Percentiles rank a stretch among this genome's conserved stretches.
Evolutionary conservation across 805 yeast species (phyloP).

Genomic region (Yamadazyma sp.): DNA sequence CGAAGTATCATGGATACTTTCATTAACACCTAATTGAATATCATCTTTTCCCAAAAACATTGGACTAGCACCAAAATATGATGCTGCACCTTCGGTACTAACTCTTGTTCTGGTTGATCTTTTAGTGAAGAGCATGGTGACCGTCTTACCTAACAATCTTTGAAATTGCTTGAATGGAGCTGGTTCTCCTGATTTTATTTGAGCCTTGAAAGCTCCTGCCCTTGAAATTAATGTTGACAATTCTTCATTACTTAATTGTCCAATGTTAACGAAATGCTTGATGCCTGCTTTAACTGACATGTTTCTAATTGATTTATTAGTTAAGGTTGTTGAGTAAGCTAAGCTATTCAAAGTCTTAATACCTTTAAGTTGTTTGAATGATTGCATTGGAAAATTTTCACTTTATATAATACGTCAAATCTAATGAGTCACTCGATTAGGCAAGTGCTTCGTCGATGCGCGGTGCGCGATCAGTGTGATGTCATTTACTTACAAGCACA

Average conservation of each 20-base stretch:
- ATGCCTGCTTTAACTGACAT: constrained; percentile 19
- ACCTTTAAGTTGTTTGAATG: no score
- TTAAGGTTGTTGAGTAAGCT: constrained; percentile 1
- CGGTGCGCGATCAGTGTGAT: constrained; percentile 16
- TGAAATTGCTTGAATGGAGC: constrained; percentile 36
- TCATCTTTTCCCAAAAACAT: constrained; percentile 96
- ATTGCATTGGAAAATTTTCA: no score
- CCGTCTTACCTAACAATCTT: constrained; percentile 73
- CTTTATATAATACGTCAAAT: constrained; percentile 1
- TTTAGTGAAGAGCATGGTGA: constrained; percentile 82
- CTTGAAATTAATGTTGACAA: constrained; percentile 66
- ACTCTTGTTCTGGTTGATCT: constrained; percentile 95
- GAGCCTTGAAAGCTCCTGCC: constrained; percentile 65
- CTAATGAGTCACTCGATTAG: constrained; percentile 19
- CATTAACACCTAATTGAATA: constrained; percentile 95
- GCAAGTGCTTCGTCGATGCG: constrained; percentile 16
- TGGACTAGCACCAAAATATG: constrained; percentile 92
- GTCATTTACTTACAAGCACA: constrained; percentile 1
- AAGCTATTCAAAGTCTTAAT: no score
- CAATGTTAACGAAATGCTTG: constrained; percentile 80
- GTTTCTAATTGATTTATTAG: constrained; percentile 4
- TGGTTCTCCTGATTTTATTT: constrained; percentile 53
- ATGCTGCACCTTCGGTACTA: constrained; percentile 91
- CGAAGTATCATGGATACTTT: constrained; percentile 83
- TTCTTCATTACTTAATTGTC: constrained; percentile 73